Evolutionary conservation across 345 rosid genomes (phyloP), one percentile per base, ranked within the genome.

Genomic region (Boechera retrofracta): DNA sequence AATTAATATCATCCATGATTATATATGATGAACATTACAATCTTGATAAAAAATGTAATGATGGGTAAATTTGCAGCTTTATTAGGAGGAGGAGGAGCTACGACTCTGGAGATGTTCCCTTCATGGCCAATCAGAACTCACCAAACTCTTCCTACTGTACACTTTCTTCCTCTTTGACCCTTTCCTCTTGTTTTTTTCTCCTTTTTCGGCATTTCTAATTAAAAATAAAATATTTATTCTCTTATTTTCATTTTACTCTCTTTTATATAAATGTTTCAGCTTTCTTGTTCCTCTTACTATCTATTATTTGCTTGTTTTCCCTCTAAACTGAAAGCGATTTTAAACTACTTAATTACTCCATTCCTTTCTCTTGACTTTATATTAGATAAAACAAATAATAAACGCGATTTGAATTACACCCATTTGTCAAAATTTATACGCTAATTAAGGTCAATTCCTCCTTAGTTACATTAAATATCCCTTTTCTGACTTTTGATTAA

Each of bases 91-190:
- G 88, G 88, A 82, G 96, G 95, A 79, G 91, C 97, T 81, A 94
- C 99, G 67, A 89, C 99, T 80, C 93, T 92, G 90, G 99, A 95
- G 80, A 92, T 95, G 94, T 95, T 92, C 87, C 99, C 99, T 83
- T 88, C 99, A 55, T 91, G 98, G 98, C 98, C 99, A 87, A 92
- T 95, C 61, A 95, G 97, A 87, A 87, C 87, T 86, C 96, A 92
- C 74, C 97, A 89, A 60, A 95, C 91, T 84, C 92, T 89, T 72
- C 86, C 86, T 86, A 94, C 91, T 82, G 82, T 85, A 71, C 64
- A 80, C 82, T 80, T 83, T 79, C 73, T 67, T 71, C 54, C 44
- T 75, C 76, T 86, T 91, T 89, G 89, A 87, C 93, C 87, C 72
- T 79, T 73, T 86, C 80, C 48, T 73, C 77, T 63, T 64, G 80